Evolutionary conservation across 495 filamentous ascomycete species (phyloP), one percentile per base, ranked within the genome.

Genomic region (Parmelia sp.): DNA sequence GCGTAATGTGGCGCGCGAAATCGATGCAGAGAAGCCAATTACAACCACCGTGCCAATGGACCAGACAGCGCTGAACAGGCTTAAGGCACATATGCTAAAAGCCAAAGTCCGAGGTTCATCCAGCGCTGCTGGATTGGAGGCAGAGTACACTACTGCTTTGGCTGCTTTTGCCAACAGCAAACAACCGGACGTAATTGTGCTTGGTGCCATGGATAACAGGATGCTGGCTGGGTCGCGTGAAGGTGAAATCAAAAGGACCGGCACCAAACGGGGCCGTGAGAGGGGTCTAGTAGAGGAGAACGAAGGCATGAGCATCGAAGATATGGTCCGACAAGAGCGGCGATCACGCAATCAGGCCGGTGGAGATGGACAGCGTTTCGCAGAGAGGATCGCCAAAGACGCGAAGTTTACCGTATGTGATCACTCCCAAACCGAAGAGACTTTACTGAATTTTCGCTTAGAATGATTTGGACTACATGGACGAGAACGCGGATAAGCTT

Each of bases 381-480:
- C 94, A 29, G 92, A 97, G 70, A 83, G 90, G 59, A 97, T 98
- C 66, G 87, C 91, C 53, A 92, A 95, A 67, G 94, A 98, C 76
- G 85, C 74, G 33, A 96, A 93, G 71, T 98, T 96, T 71, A 84
- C 89, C 73, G 85, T 86, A 68, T 74, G 81, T 71, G 33, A 51
- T 25, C 27, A 5, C 39, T 31, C 61, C 58, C 37, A 40, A 14
- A 42, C n/a, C n/a, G 5, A 27, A 6, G 15, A 53, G 7, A 37
- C 42, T 59, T 39, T n/a, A 44, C 75, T 81, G 71, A 82, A 63
- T 49, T 23, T 37, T 29, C 1, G 56, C 25, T 3, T 64, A 88
- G 82, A 88, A 95, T 69, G 90, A 96, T 71, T 80, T 97, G 59
- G 93, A 98, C 58, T 98, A 98, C 74, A 88, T 98, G 78, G 95